Percentiles rank a stretch among this genome's conserved stretches.
These are phyloP conservation scores for Trichoderma sp. DNA, from an alignment of 2,329 filamentous ascomycete species.

Conservation along the genomic window DNA sequence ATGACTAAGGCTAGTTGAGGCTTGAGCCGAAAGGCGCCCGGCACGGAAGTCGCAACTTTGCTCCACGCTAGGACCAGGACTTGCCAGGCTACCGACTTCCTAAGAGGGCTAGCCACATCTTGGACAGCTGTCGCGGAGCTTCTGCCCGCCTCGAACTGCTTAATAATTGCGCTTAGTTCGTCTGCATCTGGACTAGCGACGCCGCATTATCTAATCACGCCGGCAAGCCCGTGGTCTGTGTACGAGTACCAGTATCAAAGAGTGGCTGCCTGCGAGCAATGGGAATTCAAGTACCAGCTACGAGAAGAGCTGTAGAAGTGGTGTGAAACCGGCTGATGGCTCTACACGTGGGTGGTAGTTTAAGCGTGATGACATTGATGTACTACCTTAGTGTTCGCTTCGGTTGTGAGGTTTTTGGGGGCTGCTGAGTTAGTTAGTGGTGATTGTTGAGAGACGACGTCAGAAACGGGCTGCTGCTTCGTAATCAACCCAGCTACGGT, in stretches of 20 bases:
- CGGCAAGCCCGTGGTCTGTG: background rate
- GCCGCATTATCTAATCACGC: background rate
- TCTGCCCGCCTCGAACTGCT: background rate
- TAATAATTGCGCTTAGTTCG: background rate
- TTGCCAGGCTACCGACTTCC: constrained; percentile 1
- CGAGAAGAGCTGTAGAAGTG: background rate
- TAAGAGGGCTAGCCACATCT: background rate
- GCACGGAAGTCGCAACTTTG: background rate
- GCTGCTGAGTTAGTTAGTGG: background rate
- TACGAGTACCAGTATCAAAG: background rate
- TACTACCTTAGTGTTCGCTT: background rate
- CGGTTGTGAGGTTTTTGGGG: background rate
- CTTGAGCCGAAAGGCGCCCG: background rate
- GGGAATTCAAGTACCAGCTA: background rate
- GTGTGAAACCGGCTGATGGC: background rate
- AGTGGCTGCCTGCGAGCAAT: background rate
- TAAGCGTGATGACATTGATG: background rate
- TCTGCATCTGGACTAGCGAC: background rate
- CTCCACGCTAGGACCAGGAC: background rate
- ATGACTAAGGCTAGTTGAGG: background rate
- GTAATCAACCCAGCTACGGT: background rate
- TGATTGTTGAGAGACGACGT: background rate
- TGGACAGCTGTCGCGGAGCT: background rate
- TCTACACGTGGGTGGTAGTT: background rate
- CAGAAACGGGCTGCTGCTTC: background rate